Conservation (phyloP, 1,139 yeast genomes). For the Scheffersomyces cryptocercus region DNA sequence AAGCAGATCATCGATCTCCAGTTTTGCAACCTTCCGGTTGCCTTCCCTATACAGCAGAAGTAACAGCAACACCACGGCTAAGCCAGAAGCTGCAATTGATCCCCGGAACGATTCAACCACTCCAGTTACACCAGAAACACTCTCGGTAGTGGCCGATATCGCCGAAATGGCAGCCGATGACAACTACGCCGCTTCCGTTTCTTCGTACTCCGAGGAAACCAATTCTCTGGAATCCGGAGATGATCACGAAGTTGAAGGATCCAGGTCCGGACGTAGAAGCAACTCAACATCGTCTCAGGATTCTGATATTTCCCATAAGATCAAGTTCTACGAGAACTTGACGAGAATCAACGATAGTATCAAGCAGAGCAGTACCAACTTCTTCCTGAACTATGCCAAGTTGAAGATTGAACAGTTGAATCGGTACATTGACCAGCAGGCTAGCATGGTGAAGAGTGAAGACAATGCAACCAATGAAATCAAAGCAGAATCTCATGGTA, state of each 20-base stretch:
- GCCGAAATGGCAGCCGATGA: not conserved
- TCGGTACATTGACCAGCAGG: conserved; percentile 11
- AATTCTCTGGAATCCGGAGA: not conserved
- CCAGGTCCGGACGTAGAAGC: too few species aligned
- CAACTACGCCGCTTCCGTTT: not conserved
- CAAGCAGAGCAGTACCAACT: conserved; percentile 24
- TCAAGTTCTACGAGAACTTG: conserved; percentile 30
- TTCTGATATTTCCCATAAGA: conserved; percentile 6
- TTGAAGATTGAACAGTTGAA: conserved; percentile 18
- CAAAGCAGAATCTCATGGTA: not conserved
- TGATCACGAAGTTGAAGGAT: not conserved
- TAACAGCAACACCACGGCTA: not conserved
- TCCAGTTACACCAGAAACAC: not conserved
- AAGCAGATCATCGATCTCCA: not conserved
- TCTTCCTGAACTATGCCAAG: conserved; percentile 23
- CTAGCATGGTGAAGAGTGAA: not conserved
- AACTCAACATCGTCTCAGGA: too few species aligned
- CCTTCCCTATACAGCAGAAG: not conserved
- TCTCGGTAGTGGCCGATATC: not conserved
- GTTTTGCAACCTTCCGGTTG: not conserved
- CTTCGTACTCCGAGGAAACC: not conserved
- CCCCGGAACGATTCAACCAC: not conserved
- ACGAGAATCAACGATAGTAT: conserved; percentile 26
- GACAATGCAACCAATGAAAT: not conserved
- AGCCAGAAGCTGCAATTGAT: too few species aligned